A percentile compares a stretch with the other conserved stretches of the same genome.
Evolutionary conservation across 164 flowering plant genomes (phyloP).

Genomic region (Chimonanthus salicifolius): DNA sequence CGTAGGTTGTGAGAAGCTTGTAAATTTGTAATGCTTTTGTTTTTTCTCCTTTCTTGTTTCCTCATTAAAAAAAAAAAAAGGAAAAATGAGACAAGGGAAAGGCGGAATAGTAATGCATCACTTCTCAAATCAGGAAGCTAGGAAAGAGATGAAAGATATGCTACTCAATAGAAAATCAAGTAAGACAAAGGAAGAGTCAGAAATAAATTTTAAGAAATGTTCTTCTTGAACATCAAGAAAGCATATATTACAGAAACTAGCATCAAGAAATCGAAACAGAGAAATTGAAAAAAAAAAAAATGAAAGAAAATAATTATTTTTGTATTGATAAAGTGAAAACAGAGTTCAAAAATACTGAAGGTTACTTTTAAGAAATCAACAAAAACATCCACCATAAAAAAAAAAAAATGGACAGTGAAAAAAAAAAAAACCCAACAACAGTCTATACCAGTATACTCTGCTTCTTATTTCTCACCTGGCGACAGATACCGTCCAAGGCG

Average conservation of each 20-base stretch:
- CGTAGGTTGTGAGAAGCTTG: too few relatives aligned
- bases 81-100: background rate
- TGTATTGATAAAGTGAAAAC: too few relatives aligned
- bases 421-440: too few relatives aligned
- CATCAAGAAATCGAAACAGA: background rate
- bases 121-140: background rate
- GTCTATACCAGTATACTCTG: background rate
- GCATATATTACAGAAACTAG: background rate
- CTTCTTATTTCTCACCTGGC: constrained; percentile 48
- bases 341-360: background rate
- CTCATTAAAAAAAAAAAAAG: too few relatives aligned
- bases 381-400: background rate
- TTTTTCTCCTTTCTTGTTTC: too few relatives aligned
- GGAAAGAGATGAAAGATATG: background rate
- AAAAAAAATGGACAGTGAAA: background rate
- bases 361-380: background rate
- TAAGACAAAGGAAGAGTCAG: too few relatives aligned
- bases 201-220: background rate
- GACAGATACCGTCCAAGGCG: constrained; percentile 69
- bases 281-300: background rate
- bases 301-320: too few relatives aligned
- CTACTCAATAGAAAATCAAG: background rate
- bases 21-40: too few relatives aligned
- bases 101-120: background rate
- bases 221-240: background rate